Percentiles rank a stretch among this genome's conserved stretches.
Conservation (phyloP, 805 yeast genomes). For the Candida nitratophila region DNA sequence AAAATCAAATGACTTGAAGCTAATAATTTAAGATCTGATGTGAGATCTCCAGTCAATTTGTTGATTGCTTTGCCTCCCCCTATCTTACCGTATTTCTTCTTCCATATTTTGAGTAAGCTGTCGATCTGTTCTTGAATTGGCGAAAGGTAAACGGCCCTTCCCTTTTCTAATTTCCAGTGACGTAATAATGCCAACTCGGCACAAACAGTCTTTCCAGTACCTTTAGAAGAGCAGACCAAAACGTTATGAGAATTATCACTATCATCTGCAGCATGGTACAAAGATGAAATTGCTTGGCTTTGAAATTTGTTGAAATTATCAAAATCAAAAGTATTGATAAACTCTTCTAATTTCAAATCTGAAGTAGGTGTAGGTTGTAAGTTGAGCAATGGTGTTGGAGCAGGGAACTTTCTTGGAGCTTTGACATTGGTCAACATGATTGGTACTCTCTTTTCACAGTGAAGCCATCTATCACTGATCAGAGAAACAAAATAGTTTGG, state of each 20-base stretch:
- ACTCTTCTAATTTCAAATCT: slow-evolving; percentile 43
- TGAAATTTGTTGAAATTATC: slow-evolving; percentile 63
- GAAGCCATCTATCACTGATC: slow-evolving; percentile 81
- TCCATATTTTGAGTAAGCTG: slow-evolving; percentile 43
- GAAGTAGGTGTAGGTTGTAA: slow-evolving; percentile 41
- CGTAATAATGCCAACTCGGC: slow-evolving; percentile 69
- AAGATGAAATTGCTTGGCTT: slow-evolving; percentile 56
- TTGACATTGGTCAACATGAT: slow-evolving; percentile 43
- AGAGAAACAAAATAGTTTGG: slow-evolving; percentile 72
- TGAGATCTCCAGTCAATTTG: slow-evolving; percentile 51
- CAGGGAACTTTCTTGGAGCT: slow-evolving; percentile 58
- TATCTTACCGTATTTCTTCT: slow-evolving; percentile 33
- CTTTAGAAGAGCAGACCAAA: slow-evolving; percentile 67
- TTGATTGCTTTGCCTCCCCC: slow-evolving; percentile 53
- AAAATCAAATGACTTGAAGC: slow-evolving; percentile 60
- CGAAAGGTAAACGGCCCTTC: slow-evolving; percentile 66
- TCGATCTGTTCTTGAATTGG: slow-evolving; percentile 57
- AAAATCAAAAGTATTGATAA: slow-evolving; percentile 38
- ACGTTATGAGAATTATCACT: slow-evolving; percentile 27
- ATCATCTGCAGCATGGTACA: slow-evolving; percentile 47
- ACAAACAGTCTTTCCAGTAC: slow-evolving; percentile 64
- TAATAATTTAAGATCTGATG: slow-evolving; percentile 47
- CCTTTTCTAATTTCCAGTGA: slow-evolving; percentile 65
- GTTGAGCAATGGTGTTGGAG: slow-evolving; percentile 52
- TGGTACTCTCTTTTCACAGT: slow-evolving; percentile 58